These are phyloP conservation scores for Penicillium sp. DNA, from an alignment of 2,329 filamentous ascomycete species.

Conservation along the genomic window DNA sequence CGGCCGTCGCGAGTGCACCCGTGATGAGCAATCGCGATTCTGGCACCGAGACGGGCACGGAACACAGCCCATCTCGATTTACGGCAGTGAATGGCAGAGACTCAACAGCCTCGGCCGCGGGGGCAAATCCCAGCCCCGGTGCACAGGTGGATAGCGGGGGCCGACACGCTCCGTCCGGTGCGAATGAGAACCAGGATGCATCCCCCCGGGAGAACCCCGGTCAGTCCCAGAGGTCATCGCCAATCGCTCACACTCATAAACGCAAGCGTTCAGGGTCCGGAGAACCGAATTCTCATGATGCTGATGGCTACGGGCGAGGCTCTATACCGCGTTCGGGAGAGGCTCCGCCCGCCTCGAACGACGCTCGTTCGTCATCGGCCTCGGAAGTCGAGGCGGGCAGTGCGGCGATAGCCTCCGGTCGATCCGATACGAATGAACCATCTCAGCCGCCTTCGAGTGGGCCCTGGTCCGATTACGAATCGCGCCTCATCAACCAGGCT, in stretches of 20 bases:
- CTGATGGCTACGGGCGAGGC: constrained; percentile 22
- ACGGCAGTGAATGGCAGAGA: constrained; percentile 48
- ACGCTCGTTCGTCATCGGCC: constrained; percentile 16
- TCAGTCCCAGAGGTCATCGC: constrained; percentile 28
- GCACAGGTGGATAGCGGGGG: constrained; percentile 3
- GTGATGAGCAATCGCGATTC: constrained; percentile 34
- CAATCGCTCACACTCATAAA: constrained; percentile 53
- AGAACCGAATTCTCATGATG: constrained; percentile 42
- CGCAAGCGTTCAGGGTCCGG: constrained; percentile 67
- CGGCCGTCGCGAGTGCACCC: constrained; percentile 35
- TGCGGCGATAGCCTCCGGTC: constrained; percentile 22
- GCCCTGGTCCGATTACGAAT: constrained; percentile 42
- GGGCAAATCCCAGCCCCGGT: not conserved
- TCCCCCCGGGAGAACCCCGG: constrained; percentile 11
- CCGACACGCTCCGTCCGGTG: constrained; percentile 7
- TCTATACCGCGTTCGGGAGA: constrained; percentile 42
- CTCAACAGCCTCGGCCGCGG: constrained; percentile 4
- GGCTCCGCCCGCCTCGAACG: constrained; percentile 22
- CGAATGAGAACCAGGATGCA: not conserved
- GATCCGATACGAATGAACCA: constrained; percentile 32
- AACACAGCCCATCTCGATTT: constrained; percentile 46
- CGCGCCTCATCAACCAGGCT: constrained; percentile 45
- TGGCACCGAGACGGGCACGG: constrained; percentile 36
- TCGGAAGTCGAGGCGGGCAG: constrained; percentile 20
- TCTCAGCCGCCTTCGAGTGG: constrained; percentile 28